These are phyloP conservation scores for Tetraselmis chui DNA, from an alignment of 139 green algal species.

Conservation along the genomic window DNA sequence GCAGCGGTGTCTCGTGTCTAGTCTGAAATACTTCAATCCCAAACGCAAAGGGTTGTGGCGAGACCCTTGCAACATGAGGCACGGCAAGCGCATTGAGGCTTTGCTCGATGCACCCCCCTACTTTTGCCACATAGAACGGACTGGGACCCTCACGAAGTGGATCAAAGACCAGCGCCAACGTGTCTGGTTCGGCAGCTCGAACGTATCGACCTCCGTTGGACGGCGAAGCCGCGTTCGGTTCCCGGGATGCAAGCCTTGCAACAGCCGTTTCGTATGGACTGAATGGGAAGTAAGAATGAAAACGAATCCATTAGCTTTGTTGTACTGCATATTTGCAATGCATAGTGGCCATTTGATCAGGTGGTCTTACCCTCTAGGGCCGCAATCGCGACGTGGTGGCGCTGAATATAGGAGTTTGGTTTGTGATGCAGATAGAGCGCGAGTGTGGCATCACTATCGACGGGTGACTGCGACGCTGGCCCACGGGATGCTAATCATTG, in stretches of 20 bases:
- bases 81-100: neutral
- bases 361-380: neutral
- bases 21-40: conserved; percentile 71
- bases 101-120: neutral
- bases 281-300: neutral
- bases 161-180: conserved; percentile 63
- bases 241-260: neutral
- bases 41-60: conserved; percentile 50
- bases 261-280: neutral
- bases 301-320: neutral
- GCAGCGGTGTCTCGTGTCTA: conserved; percentile 57
- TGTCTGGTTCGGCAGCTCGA: conserved; percentile 66
- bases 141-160: neutral
- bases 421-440: neutral
- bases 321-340: neutral
- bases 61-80: neutral
- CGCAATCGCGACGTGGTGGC: neutral
- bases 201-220: conserved; percentile 54
- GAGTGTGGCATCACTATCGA: too few species aligned
- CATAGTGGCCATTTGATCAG: neutral
- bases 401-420: neutral
- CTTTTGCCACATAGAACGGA: neutral
- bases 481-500: too few species aligned
- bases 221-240: neutral
- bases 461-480: too few species aligned